Evolutionary conservation across 2,329 filamentous ascomycete genomes (phyloP), one percentile per base, ranked within the genome.

Genomic region (Albifimbria verrucaria): DNA sequence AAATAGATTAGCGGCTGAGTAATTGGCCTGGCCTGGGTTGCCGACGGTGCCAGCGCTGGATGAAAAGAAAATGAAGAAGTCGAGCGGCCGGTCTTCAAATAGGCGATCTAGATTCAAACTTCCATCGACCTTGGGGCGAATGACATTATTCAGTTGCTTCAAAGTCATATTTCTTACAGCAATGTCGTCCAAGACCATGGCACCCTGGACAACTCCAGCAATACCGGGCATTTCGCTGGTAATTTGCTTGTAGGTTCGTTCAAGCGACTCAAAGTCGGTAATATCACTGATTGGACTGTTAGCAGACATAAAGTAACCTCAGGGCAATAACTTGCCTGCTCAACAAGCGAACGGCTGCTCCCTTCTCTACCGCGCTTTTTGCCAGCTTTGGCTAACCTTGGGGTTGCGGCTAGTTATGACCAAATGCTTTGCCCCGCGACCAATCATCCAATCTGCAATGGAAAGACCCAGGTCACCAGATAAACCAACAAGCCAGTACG

Each of bases 51-150:
- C 60, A 5, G 66, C 56, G 1, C 70, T 54, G 0, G 75, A 77
- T 1, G 69, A 73, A 43, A 76, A 69, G 21, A 73, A 55, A 15
- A 78, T 60, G 58, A 78, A 75, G 50, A 75, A 76, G 46, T 74
- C 72, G 0, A 75, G 64, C 7, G 61, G 48, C 0, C 52, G 45
- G 1, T 65, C 55, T 12, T 51, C 25, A 48, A 73, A 71, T 0
- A 69, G 43, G 2, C 67, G 59, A 7, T 74, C 63, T 1, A 74
- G 62, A 24, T 65, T 51, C 3, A 55, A 51, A 3, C 57, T 63
- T 1, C 75, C 75, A 1, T 68, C 51, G 2, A 76, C 67, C 59
- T 76, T 77, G 2, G 74, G 74, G 0, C 57, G 52, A 0, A 69
- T 54, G 0, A 65, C 64, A 9, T 60, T 55, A 1, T 62, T 50